phyloP scores from a whole-genome alignment of 352 stramenopile genomes.

The Thraustochytrium sp. region DNA sequence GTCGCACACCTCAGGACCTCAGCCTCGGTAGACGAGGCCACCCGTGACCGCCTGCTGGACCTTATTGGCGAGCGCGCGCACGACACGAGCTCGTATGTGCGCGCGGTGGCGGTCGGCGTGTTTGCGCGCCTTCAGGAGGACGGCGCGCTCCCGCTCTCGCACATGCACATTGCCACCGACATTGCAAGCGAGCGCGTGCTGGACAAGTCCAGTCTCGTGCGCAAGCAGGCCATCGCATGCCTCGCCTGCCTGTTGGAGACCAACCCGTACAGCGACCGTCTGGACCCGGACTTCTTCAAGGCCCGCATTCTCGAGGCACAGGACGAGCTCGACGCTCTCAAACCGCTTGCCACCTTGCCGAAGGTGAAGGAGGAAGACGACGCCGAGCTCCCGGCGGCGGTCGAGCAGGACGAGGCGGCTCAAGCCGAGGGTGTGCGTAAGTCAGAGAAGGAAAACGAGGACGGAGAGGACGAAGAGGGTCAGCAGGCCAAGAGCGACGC shows the following conservation, averaged over 20 bases:
- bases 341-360: neutral
- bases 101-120: neutral
- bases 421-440: neutral
- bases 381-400: neutral
- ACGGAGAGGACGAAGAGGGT: neutral
- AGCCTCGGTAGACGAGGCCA: neutral
- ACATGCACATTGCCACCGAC: slow-evolving; percentile 21
- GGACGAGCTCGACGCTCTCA: neutral
- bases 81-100: slow-evolving; percentile 41
- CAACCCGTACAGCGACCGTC: slow-evolving; percentile 38
- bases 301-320: neutral
- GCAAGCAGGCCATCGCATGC: slow-evolving; percentile 28
- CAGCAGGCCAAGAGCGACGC: neutral
- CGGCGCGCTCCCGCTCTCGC: slow-evolving; percentile 6
- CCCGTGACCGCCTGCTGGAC: neutral
- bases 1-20: neutral
- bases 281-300: slow-evolving; percentile 34
- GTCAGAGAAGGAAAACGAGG: neutral
- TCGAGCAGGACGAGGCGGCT: neutral
- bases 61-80: neutral
- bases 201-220: slow-evolving; percentile 29
- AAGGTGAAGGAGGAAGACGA: neutral
- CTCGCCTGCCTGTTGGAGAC: neutral
- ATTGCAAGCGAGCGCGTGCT: slow-evolving; percentile 26
- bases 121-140: neutral